Percentiles rank a stretch among this genome's conserved stretches.
Evolutionary conservation across 371 early-diverging fungal species (phyloP).

Genomic region (Nematocida sp.): DNA sequence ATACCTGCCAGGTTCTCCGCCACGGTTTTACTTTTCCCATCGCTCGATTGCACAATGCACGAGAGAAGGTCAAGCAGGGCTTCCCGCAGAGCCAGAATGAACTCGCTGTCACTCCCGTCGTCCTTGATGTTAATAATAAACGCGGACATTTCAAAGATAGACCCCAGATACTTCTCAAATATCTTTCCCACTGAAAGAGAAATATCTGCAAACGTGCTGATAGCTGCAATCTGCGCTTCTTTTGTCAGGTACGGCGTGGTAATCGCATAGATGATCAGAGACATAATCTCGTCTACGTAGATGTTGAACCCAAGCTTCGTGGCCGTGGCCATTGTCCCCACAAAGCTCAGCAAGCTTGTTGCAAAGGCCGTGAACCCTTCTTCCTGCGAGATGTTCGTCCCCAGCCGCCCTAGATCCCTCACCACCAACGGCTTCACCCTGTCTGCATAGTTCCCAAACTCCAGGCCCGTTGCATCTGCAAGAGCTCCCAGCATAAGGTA

Average conservation of each 20-base stretch:
- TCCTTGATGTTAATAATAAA: slow-evolving; percentile 2
- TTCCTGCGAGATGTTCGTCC: not conserved
- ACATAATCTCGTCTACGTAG: slow-evolving; percentile 45
- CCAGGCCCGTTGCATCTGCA: slow-evolving; percentile 11
- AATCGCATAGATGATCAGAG: slow-evolving; percentile 45
- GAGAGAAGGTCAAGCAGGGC: slow-evolving; percentile 34
- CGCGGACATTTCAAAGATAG: slow-evolving; percentile 1
- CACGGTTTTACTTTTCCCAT: slow-evolving; percentile 13
- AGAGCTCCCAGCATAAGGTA: slow-evolving; percentile 54
- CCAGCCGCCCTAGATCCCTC: slow-evolving; percentile 43
- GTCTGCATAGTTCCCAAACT: slow-evolving; percentile 47
- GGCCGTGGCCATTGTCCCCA: slow-evolving; percentile 57
- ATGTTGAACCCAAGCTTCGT: slow-evolving; percentile 54
- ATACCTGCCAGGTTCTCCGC: not conserved
- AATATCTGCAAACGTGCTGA: slow-evolving; percentile 90
- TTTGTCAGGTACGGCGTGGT: slow-evolving; percentile 22
- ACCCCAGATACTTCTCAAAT: slow-evolving; percentile 73
- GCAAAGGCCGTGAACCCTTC: slow-evolving; percentile 43
- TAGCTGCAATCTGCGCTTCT: slow-evolving; percentile 74
- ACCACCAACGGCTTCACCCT: slow-evolving; percentile 44
- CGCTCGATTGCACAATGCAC: slow-evolving; percentile 34
- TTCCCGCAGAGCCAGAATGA: slow-evolving; percentile 19
- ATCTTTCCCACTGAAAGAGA: slow-evolving; percentile 79
- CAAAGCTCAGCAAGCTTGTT: slow-evolving; percentile 51
- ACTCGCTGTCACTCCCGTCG: slow-evolving; percentile 7